Base-by-base conservation (phyloP, 805 yeast genomes). In the Tetrapisispora namnaoensis region DNA sequence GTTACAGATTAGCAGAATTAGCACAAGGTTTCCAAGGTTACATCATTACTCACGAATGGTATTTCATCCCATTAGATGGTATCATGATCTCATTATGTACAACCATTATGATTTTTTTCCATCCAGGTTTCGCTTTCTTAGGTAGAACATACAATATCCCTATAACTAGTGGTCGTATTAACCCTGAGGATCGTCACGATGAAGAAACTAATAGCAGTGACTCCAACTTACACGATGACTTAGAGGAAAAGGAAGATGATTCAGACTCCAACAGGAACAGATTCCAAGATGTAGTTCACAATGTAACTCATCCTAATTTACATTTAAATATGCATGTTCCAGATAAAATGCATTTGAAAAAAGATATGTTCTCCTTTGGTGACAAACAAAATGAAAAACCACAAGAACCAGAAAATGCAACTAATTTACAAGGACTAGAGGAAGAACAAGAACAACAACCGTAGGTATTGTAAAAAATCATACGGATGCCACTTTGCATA, bases 1-100 rank as follows among this genome's bases (percentile, higher is more conserved):
- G 82, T 41, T 87, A 85, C 66, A 76, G 95, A 60, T 73, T 86
- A 32, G 73, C 78, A 35, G 96, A 88, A 65, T 70, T 88, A 49
- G 66, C 80, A 2, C 79, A 81, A 59, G 70, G 70, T 27, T 86
- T 90, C 83, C 50, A 58, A 10, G 91, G 95, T 1, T 71, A 65
- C 49, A 68, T 88, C 56, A 83, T 86, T 45, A 70, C 73, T 2
- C 78, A 76, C 48, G 88, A 83, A 60, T 63, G 69, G 44, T 80
- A 76, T 57, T 77, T 83, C 56, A 68, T 83, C 60, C 70, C 76
- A 18, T 63, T 83, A 18, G 90, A 83, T 55, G 81, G 80, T 2
- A 58, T 82, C 48, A 78, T 82, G 84, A 72, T 83, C 64, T 61
- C 76, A 0, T 45, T 80, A 5, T 77, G 82, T 1, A 60, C 66